These are phyloP conservation scores for Vicia villosa DNA, from an alignment of 306 rosid species.

Conservation along the genomic window DNA sequence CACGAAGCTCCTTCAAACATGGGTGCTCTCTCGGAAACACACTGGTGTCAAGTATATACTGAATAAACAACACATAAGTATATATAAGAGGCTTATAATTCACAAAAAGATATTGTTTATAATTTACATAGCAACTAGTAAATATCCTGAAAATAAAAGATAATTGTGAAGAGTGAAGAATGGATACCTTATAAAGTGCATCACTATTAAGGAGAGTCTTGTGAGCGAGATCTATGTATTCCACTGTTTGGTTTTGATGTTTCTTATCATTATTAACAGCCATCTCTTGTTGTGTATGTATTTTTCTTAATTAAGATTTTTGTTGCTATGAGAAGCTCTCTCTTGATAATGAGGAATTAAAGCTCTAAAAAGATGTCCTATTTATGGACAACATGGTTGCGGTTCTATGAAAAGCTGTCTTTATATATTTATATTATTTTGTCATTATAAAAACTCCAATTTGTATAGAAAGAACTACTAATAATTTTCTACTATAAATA, in stretches of 20 bases:
- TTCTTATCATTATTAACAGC: neutral
- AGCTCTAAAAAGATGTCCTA: neutral
- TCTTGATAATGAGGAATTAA: neutral
- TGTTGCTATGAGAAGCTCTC: neutral
- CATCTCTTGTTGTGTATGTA: neutral
- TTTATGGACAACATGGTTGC: too few species aligned
- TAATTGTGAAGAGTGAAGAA: neutral
- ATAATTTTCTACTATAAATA: too few species aligned
- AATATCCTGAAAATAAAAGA: neutral
- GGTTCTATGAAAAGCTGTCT: too few species aligned
- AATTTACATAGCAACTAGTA: too few species aligned
- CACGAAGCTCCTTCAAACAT: conserved; percentile 82
- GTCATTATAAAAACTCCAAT: too few species aligned
- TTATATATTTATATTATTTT: too few species aligned
- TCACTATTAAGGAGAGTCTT: conserved; percentile 84
- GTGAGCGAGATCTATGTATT: conserved; percentile 76
- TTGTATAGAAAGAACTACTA: too few species aligned
- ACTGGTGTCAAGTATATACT: conserved; percentile 84
- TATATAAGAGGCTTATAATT: neutral
- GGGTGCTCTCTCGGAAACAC: conserved; percentile 88
- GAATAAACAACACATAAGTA: neutral
- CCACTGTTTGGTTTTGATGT: neutral
- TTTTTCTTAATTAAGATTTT: neutral
- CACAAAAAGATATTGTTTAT: neutral
- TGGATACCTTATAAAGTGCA: conserved; percentile 72